Evolutionary conservation across 2,329 filamentous ascomycete species (phyloP), one percentile per base, ranked within the genome.

Genomic region (Penicillium oxalicum): DNA sequence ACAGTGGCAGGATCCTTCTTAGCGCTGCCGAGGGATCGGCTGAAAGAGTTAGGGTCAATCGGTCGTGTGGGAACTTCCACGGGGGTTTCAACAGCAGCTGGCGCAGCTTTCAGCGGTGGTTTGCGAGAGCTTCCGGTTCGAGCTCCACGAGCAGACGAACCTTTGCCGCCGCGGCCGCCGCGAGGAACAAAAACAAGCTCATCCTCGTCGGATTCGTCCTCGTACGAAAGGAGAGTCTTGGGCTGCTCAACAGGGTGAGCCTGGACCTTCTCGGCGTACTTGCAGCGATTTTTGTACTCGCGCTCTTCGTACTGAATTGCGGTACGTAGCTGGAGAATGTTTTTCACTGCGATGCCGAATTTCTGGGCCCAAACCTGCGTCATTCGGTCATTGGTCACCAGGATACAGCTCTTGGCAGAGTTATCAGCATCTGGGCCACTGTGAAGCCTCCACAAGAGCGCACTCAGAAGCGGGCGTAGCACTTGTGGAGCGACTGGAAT

Each of bases 21-120:
- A 11, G 58, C 45, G 13, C 55, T 54, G 9, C 63, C 65, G 29
- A 71, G 60, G 25, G 66, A 67, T 13, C 73, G 71, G 53, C 69
- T 74, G 54, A 75, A 75, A 1, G 73, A 75, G 55, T 75, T 66
- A 1, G 73, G 73, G 45, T 75, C 73, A 39, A 75, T 75, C 9
- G 73, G 73, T 46, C 71, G 64, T 3, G 71, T 71, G 1, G 73
- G 73, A 12, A 75, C 67, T 52, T 74, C 72, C 13, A 72, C 60
- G 1, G 61, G 54, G n/a, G 54, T 56, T 44, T 70, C 67, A 3
- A 49, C 56, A 24, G 59, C 54, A 7, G 58, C 49, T 12, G 61
- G 53, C 9, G 48, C 56, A 24, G 57, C 37, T 36, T 64, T 62
- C 24, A 57, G 48, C 35, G 62, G 51, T 11, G 63, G 34, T 55